These are phyloP conservation scores for Candida bentonensis DNA, from an alignment of 805 yeast genomes.

Conservation along the genomic window DNA sequence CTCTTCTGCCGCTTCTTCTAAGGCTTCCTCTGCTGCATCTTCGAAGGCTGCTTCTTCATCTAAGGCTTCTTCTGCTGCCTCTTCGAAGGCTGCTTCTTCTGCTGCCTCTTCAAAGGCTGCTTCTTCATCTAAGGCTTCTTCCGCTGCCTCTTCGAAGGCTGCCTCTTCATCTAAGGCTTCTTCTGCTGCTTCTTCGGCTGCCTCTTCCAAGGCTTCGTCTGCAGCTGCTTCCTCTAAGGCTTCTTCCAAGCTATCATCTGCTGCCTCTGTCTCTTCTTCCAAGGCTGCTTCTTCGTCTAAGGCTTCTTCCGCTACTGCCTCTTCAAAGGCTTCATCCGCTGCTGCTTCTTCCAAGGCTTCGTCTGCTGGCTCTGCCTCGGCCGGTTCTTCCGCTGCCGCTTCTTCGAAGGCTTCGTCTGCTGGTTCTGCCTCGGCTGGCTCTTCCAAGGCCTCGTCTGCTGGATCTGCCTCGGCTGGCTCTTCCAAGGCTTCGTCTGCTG, in stretches of 20 bases:
- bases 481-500: background rate
- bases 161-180: background rate
- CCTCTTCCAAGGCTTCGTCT: background rate
- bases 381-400: background rate
- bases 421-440: background rate
- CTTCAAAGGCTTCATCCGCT: background rate
- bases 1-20: background rate
- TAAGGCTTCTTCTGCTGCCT: background rate
- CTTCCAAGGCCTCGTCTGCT: background rate
- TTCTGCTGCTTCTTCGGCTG: background rate
- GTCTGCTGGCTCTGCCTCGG: background rate
- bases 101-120: background rate
- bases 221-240: background rate
- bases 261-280: slow-evolving; percentile 5
- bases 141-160: slow-evolving; percentile 13
- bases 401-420: background rate
- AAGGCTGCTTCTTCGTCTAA: slow-evolving; percentile 11
- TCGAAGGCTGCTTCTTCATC: background rate
- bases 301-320: slow-evolving; percentile 2
- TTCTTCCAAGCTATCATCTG: background rate
- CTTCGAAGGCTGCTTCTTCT: background rate
- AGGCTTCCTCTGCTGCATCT: background rate
- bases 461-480: background rate
- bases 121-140: background rate
- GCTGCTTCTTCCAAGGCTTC: background rate